Evolutionary conservation across 768 basidiomycete genomes (phyloP).

Genomic region (Phaeotremella skinneri): DNA sequence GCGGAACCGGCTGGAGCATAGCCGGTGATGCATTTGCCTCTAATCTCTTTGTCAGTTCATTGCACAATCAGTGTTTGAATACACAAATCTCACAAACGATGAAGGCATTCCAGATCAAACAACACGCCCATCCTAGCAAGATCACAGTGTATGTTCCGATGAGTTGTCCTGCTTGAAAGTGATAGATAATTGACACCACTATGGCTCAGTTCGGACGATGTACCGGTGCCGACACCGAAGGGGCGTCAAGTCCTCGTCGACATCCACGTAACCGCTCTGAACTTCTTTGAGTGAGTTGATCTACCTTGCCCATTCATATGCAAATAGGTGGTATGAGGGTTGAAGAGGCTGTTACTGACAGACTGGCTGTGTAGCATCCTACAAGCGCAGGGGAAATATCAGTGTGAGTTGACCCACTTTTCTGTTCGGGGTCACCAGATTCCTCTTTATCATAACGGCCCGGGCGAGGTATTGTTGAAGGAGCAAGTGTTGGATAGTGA

Average conservation of each 20-base stretch:
- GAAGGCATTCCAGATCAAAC: slow-evolving; percentile 73
- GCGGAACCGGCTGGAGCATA: neutral
- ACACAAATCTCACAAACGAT: no score
- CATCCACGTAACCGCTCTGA: slow-evolving; percentile 70
- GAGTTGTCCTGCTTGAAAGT: neutral
- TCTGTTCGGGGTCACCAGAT: no score
- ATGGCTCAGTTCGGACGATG: slow-evolving; percentile 52
- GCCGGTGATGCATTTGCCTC: neutral
- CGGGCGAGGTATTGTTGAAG: no score
- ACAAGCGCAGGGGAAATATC: slow-evolving; percentile 86
- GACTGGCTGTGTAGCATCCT: slow-evolving; percentile 57
- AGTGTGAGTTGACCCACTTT: slow-evolving; percentile 52
- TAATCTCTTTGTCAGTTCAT: neutral
- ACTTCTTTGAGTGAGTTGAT: slow-evolving; percentile 62
- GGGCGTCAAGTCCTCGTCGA: slow-evolving; percentile 68
- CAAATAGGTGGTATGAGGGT: neutral
- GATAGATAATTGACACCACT: neutral
- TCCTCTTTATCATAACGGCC: no score
- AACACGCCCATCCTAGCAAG: slow-evolving; percentile 68
- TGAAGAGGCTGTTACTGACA: no score
- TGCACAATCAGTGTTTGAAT: no score
- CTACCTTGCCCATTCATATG: neutral
- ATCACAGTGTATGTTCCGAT: slow-evolving; percentile 55
- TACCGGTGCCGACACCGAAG: slow-evolving; percentile 60
- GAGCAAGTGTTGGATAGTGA: no score